These are phyloP conservation scores for Oehlia diaphana DNA, from an alignment of 192 early-diverging fungal species.

Conservation along the genomic window DNA sequence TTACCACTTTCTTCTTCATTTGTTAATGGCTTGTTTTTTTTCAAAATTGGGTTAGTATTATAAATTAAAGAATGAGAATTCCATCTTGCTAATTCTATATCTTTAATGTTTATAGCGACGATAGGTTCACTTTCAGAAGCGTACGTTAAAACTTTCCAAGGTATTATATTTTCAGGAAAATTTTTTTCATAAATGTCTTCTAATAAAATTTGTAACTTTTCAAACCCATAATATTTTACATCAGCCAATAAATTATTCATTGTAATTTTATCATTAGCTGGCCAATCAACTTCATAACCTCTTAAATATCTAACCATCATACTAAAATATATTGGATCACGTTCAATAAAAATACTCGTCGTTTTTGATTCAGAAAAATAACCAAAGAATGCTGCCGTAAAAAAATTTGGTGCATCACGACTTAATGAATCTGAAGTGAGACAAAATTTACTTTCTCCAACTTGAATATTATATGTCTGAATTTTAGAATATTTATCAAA, in stretches of 20 bases:
- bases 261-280: neutral
- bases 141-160: neutral
- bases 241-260: slow-evolving; percentile 6
- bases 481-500: neutral
- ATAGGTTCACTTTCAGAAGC: neutral
- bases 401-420: slow-evolving; percentile 6
- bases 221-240: slow-evolving; percentile 11
- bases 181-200: slow-evolving; percentile 2
- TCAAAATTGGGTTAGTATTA: neutral
- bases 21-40: neutral
- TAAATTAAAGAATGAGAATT: neutral
- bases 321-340: neutral
- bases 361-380: neutral
- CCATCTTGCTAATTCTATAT: neutral
- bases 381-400: slow-evolving; percentile 11
- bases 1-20: no score
- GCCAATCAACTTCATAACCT: slow-evolving; percentile 9
- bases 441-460: neutral
- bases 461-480: neutral
- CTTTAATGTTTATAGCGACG: neutral
- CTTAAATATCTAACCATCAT: neutral
- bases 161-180: neutral
- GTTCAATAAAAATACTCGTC: slow-evolving; percentile 4
- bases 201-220: slow-evolving; percentile 2
- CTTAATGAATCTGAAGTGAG: neutral